phyloP scores from a whole-genome alignment of 805 yeast genomes.

The Saturnispora diversa region DNA sequence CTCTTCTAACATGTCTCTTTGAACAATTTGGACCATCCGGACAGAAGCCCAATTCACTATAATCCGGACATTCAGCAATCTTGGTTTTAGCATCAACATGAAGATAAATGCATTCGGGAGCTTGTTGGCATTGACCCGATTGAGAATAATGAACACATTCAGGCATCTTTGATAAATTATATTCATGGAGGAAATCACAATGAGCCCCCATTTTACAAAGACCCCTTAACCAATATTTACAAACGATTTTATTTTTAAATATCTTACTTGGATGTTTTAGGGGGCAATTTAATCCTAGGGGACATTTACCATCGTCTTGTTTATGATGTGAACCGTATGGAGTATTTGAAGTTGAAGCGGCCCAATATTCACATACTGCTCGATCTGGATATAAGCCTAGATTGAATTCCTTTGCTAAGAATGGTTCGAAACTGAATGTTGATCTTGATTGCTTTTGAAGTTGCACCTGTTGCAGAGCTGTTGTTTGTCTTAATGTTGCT shows the following conservation, averaged over 20 bases:
- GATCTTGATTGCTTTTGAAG: slow-evolving; percentile 11
- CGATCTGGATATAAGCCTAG: slow-evolving; percentile 83
- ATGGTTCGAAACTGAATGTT: slow-evolving; percentile 64
- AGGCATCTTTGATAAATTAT: slow-evolving; percentile 90
- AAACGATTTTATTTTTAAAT: slow-evolving; percentile 72
- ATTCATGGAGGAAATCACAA: slow-evolving; percentile 94
- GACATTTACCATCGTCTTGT: slow-evolving; percentile 44
- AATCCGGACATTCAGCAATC: slow-evolving; percentile 81
- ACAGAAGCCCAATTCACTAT: slow-evolving; percentile 79
- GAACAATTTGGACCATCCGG: slow-evolving; percentile 83
- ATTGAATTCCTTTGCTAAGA: slow-evolving; percentile 68
- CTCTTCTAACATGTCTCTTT: slow-evolving; percentile 69
- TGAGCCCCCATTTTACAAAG: slow-evolving; percentile 93
- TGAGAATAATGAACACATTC: slow-evolving; percentile 85
- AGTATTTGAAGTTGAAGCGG: slow-evolving; percentile 40
- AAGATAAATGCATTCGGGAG: slow-evolving; percentile 87
- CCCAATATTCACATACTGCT: slow-evolving; percentile 72
- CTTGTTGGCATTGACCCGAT: slow-evolving; percentile 80
- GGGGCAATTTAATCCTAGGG: slow-evolving; percentile 78
- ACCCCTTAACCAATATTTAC: slow-evolving; percentile 98
- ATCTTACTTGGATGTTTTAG: slow-evolving; percentile 66
- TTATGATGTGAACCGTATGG: slow-evolving; percentile 8
- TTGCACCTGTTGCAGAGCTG: slow-evolving; percentile 15
- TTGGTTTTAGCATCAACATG: slow-evolving; percentile 86
- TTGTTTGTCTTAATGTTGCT: slow-evolving; percentile 14